These are phyloP conservation scores for Phylloporus arenicola DNA, from an alignment of 768 basidiomycete species.

Conservation along the genomic window DNA sequence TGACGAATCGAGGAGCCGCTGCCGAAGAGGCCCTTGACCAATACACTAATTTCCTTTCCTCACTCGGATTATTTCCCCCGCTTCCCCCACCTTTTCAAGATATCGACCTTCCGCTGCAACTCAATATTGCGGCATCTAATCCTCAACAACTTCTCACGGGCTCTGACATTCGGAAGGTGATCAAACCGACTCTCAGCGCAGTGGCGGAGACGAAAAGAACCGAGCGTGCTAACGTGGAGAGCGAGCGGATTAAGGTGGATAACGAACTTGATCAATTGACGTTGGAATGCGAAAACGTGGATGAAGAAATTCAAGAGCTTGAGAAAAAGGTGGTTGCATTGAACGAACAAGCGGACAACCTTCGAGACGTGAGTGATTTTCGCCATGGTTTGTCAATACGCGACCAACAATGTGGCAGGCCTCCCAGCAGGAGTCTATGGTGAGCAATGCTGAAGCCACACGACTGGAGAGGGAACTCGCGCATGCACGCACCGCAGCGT, in stretches of 20 bases:
- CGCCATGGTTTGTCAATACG: not conserved
- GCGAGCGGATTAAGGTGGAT: conserved; percentile 73
- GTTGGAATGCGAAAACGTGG: conserved; percentile 73
- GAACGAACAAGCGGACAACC: conserved; percentile 73
- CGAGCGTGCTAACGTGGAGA: conserved; percentile 66
- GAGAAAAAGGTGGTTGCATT: conserved; percentile 67
- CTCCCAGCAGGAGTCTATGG: conserved; percentile 67
- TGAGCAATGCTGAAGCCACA: conserved; percentile 59
- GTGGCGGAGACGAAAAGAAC: conserved; percentile 69
- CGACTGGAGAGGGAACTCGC: conserved; percentile 69
- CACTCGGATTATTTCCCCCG: conserved; percentile 72
- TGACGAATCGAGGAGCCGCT: conserved; percentile 71
- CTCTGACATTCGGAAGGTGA: conserved; percentile 60
- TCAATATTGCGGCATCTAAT: conserved; percentile 73
- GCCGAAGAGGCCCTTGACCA: conserved; percentile 79
- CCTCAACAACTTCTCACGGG: conserved; percentile 64
- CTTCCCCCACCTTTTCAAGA: conserved; percentile 65
- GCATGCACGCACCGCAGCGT: conserved; percentile 67
- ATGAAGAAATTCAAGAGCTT: conserved; percentile 68
- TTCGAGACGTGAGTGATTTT: conserved; percentile 62
- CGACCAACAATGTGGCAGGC: conserved; percentile 40
- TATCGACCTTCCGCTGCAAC: conserved; percentile 71
- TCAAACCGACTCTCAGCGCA: conserved; percentile 71
- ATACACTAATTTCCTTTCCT: conserved; percentile 71
- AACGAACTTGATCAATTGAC: conserved; percentile 76